A percentile compares a stretch with the other conserved stretches of the same genome.
Conservation (phyloP, 1,284 basidiomycete species). For the Naganishia liquefaciens region DNA sequence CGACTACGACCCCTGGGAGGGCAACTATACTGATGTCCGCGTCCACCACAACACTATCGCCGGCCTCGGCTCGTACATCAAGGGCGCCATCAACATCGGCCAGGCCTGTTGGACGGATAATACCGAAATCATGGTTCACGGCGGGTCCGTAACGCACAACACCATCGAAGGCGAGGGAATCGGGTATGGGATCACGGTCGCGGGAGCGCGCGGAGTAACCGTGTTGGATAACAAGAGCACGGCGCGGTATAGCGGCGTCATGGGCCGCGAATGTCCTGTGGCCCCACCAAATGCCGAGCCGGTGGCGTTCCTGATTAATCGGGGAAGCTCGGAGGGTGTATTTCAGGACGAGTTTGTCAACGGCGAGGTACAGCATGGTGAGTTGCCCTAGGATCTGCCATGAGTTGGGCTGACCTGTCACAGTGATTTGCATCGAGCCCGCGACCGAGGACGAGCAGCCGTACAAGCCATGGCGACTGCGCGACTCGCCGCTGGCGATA, state of each 20-base stretch:
- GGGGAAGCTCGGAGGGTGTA: constrained; percentile 46
- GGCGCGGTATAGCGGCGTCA: constrained; percentile 46
- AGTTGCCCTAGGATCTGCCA: constrained; percentile 32
- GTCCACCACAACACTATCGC: constrained; percentile 52
- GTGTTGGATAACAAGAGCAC: constrained; percentile 47
- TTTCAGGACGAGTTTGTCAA: constrained; percentile 54
- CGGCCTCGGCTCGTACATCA: constrained; percentile 50
- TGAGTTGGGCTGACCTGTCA: background rate
- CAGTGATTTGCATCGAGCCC: constrained; percentile 53
- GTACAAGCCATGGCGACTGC: constrained; percentile 50
- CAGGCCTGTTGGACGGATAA: constrained; percentile 55
- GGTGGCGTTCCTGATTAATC: constrained; percentile 51
- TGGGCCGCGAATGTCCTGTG: constrained; percentile 47
- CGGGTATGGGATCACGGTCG: constrained; percentile 54
- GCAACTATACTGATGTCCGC: constrained; percentile 50
- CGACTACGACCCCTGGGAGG: constrained; percentile 54
- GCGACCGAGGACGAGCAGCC: constrained; percentile 43
- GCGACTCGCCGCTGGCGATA: constrained; percentile 49
- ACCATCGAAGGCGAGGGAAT: constrained; percentile 47
- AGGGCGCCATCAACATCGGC: constrained; percentile 53
- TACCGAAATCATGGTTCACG: constrained; percentile 49
- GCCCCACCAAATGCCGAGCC: constrained; percentile 52
- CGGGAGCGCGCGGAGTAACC: constrained; percentile 49
- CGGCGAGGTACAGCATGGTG: constrained; percentile 55
- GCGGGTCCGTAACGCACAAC: constrained; percentile 51